These are phyloP conservation scores for Penicillium aurantiogriseum DNA, from an alignment of 2,329 filamentous ascomycete species.

Conservation along the genomic window DNA sequence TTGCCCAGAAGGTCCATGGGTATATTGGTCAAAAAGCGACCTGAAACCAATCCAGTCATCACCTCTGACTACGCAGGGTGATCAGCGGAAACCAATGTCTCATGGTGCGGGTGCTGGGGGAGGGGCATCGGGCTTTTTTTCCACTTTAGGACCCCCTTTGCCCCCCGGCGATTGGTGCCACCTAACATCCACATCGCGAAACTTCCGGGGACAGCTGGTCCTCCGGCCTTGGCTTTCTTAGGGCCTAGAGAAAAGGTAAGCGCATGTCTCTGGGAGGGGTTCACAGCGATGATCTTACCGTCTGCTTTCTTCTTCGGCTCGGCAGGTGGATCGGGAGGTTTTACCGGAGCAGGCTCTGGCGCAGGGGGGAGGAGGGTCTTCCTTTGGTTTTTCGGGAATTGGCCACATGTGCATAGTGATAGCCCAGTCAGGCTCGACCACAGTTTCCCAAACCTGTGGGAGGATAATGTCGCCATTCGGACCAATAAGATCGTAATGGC, in stretches of 20 bases:
- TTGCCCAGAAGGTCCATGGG: not conserved
- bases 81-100: not conserved
- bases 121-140: constrained; percentile 46
- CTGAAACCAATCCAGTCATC: not conserved
- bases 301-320: constrained; percentile 37
- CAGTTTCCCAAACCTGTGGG: constrained; percentile 76
- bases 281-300: constrained; percentile 26
- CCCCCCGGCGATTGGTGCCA: constrained; percentile 26
- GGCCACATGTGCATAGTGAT: constrained; percentile 69
- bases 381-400: constrained; percentile 53
- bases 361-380: constrained; percentile 35
- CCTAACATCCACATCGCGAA: constrained; percentile 49
- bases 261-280: not conserved
- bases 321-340: constrained; percentile 17
- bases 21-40: not conserved
- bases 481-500: constrained; percentile 76
- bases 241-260: constrained; percentile 18
- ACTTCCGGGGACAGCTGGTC: constrained; percentile 28
- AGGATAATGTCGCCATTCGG: constrained; percentile 81
- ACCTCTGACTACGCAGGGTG: not conserved
- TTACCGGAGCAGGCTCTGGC: constrained; percentile 23
- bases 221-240: constrained; percentile 32
- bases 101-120: constrained; percentile 18
- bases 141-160: constrained; percentile 46
- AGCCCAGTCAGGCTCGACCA: constrained; percentile 73